Evolutionary conservation across 192 early-diverging fungal genomes (phyloP).

Genomic region (Rhizophagus sp.): DNA sequence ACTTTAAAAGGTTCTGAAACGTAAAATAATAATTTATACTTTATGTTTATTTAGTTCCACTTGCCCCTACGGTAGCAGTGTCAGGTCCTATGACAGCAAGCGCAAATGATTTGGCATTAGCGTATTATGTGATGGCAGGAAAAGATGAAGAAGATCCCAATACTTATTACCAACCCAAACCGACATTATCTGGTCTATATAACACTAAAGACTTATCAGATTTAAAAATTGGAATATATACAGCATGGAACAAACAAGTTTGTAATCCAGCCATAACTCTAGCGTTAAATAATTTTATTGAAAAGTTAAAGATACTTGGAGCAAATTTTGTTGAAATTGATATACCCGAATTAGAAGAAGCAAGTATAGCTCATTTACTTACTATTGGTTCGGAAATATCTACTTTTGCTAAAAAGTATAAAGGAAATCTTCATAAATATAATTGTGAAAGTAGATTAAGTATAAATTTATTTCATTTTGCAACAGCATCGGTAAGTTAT

Average conservation of each 20-base stretch:
- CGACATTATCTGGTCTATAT: constrained; percentile 37
- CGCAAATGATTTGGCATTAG: constrained; percentile 66
- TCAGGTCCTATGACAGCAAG: constrained; percentile 70
- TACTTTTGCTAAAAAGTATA: neutral
- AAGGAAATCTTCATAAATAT: neutral
- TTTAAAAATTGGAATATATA: constrained; percentile 60
- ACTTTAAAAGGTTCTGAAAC: too few species aligned
- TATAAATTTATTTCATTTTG: neutral
- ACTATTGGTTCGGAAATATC: constrained; percentile 64
- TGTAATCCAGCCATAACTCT: constrained; percentile 35
- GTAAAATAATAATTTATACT: too few species aligned
- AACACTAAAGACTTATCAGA: constrained; percentile 41
- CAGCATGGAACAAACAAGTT: constrained; percentile 48
- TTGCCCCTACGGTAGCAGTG: constrained; percentile 57
- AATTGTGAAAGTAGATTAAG: neutral
- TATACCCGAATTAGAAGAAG: constrained; percentile 59
- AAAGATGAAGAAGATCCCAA: constrained; percentile 51
- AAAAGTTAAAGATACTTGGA: constrained; percentile 45
- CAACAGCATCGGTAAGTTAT: neutral
- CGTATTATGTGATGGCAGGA: constrained; percentile 63
- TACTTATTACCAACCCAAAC: constrained; percentile 53
- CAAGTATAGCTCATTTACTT: constrained; percentile 60
- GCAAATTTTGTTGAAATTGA: constrained; percentile 63
- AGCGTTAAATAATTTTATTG: constrained; percentile 37
- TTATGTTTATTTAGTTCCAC: constrained; percentile 28